Evolutionary conservation across 2,329 filamentous ascomycete species (phyloP).

Genomic region (Cladorrhinum sp.): DNA sequence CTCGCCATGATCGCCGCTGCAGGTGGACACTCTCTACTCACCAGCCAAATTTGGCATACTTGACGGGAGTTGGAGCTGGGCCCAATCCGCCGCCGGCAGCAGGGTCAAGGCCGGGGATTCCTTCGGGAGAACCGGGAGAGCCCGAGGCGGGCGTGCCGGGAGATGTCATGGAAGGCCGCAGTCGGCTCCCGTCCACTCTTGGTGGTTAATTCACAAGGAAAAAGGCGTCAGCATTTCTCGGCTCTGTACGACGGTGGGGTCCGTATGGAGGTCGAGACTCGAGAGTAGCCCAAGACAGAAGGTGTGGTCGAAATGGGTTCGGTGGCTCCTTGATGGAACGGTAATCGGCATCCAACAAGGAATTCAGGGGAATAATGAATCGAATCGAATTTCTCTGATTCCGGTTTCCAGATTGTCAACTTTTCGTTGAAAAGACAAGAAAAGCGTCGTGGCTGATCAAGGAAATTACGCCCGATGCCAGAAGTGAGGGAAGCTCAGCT

Average conservation of each 20-base stretch:
- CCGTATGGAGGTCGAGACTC: neutral
- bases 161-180: constrained; percentile 4
- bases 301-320: neutral
- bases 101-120: neutral
- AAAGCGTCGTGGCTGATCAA: constrained; percentile 9
- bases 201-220: constrained; percentile 6
- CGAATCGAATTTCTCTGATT: neutral
- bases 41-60: constrained; percentile 24
- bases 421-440: neutral
- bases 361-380: neutral
- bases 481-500: neutral
- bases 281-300: neutral
- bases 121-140: constrained; percentile 3
- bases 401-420: neutral
- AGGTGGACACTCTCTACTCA: constrained; percentile 7
- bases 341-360: neutral
- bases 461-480: constrained; percentile 13
- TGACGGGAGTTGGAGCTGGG: neutral
- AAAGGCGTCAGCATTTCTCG: constrained; percentile 8
- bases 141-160: constrained; percentile 10
- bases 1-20: neutral
- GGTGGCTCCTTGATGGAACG: neutral
- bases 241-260: constrained; percentile 9
- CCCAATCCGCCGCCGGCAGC: neutral
- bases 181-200: neutral